Base-by-base conservation (phyloP, 2,329 filamentous ascomycete genomes). In the Ilyonectria destructans region DNA sequence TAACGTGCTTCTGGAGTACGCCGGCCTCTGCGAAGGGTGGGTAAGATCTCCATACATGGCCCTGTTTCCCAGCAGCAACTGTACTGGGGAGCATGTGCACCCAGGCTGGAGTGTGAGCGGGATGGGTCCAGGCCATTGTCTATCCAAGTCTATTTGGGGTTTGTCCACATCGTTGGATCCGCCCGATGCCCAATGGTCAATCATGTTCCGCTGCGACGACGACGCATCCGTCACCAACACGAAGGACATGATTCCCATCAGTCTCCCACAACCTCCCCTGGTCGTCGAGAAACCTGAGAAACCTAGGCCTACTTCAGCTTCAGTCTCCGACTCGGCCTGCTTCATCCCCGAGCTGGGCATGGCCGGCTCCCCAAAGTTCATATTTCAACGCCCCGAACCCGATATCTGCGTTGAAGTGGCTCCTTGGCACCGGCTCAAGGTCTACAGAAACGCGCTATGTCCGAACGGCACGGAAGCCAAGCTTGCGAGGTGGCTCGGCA, bases 271-370 rank as follows among this genome's bases (percentile, higher is more conserved):
- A 15, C 51, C 61, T 15, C 40, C 61, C 2, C 37, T 46, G n/a
- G 19, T 37, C 3, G 17, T 17, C 29, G 31, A 56, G 40, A 64
- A 51, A 15, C 59, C 63, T 8, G 29, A 62, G 17, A 19, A 7
- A 6, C 57, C 65, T 4, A 33, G 69, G 21, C 66, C 62, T 4
- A 52, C 29, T 12, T 45, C 49, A 7, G 69, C 66, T 2, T 66
- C 62, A 2, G 66, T 69, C 13, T 70, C 69, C 23, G 69, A 70
- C 35, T 70, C 66, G 9, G 66, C 62, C 13, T 70, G 66, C 46
- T 54, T 31, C 33, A 69, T 70, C 21, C 37, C 62, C n/a, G 43
- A 60, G 2, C 48, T 61, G 2, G 59, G 69, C 9, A 52, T 54
- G 26, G 43, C 63, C 1, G 66, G 66, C 4, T 33, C 48, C 8